Base-by-base conservation (phyloP, 352 stramenopile genomes). In the Globisporangium iwayamae region DNA sequence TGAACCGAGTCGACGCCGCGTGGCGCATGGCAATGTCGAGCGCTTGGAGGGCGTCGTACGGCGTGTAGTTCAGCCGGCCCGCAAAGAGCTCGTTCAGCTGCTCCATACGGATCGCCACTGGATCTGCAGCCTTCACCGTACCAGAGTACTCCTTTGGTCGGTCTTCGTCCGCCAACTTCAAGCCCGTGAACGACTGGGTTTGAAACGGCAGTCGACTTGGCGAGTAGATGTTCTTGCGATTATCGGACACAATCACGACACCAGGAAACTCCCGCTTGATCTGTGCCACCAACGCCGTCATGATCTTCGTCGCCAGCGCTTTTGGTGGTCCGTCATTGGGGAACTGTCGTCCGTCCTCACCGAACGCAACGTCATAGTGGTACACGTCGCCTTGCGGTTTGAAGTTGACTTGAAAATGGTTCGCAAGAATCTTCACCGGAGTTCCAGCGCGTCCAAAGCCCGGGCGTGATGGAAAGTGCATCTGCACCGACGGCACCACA, bases 331-430 rank as follows among this genome's bases (percentile, higher is more conserved):
- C 74, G 6, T 86, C 80, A 18, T 83, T 78, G 25, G 69, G 62
- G 41, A 79, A 83, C 22, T 63, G 73, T 6, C 60, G 57, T 0
- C 71, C 78, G 30, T 56, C 52, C 57, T 84, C 68, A 0, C 67
- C 70, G 62, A 93, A 83, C 51, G 76, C 56, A 2, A 87, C 81
- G 59, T 93, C 84, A 64, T 93, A 93, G 74, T 93, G 84, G 56
- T 76, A 93, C 4, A 89, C 62, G 50, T 91, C 82, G 3, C 73
- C 79, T 0, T 71, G 55, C 14, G 72, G 65, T 10, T 73, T 81
- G 45, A 87, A 71, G 34, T 71, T 76, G 13, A 93, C 81, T 18
- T 69, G 70, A 54, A 90, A 93, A 46, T 91, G 81, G 51, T 93
- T 93, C 8, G 80, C 84, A 45, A 76, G 63, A 0, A 91, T 18